A percentile compares a stretch with the other conserved stretches of the same genome.
phyloP scores from a whole-genome alignment of 2,329 filamentous ascomycete species.

The Metarhizium album region DNA sequence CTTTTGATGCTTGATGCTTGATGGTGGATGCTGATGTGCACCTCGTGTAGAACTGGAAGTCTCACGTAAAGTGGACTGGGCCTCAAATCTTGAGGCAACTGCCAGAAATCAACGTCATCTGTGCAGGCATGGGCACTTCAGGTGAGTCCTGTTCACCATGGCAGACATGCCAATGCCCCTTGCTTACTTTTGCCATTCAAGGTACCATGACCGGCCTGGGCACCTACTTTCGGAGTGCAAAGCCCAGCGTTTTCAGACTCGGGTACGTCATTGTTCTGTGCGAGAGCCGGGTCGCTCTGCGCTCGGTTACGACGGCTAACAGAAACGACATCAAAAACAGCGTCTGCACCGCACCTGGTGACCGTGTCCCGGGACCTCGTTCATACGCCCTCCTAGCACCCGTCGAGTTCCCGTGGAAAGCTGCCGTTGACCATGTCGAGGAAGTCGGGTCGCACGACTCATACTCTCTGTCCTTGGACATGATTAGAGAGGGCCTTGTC shows the following conservation, averaged over 20 bases:
- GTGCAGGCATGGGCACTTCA: constrained; percentile 43
- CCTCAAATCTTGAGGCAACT: constrained; percentile 46
- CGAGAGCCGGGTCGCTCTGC: too few species aligned
- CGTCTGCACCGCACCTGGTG: constrained; percentile 45
- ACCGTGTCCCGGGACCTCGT: constrained; percentile 49
- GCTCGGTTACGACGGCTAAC: not conserved
- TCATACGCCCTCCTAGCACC: constrained; percentile 37
- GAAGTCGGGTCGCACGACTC: constrained; percentile 45
- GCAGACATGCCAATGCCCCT: not conserved
- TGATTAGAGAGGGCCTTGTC: constrained; percentile 46
- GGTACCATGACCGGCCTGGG: constrained; percentile 39
- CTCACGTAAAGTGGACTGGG: constrained; percentile 48
- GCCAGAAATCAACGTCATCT: constrained; percentile 44
- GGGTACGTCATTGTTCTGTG: too few species aligned
- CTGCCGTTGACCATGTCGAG: constrained; percentile 43
- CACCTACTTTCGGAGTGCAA: constrained; percentile 38
- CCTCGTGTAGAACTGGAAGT: constrained; percentile 34
- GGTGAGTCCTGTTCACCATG: constrained; percentile 8
- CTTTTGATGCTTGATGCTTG: not conserved
- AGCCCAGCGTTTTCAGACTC: constrained; percentile 34
- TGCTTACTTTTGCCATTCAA: constrained; percentile 7
- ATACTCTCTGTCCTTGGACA: constrained; percentile 38
- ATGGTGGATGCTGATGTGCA: not conserved
- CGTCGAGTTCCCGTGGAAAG: constrained; percentile 47
- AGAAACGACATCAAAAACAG: constrained; percentile 20